Conservation (phyloP, 257 asterid species). For the Fraxinus excelsior region DNA sequence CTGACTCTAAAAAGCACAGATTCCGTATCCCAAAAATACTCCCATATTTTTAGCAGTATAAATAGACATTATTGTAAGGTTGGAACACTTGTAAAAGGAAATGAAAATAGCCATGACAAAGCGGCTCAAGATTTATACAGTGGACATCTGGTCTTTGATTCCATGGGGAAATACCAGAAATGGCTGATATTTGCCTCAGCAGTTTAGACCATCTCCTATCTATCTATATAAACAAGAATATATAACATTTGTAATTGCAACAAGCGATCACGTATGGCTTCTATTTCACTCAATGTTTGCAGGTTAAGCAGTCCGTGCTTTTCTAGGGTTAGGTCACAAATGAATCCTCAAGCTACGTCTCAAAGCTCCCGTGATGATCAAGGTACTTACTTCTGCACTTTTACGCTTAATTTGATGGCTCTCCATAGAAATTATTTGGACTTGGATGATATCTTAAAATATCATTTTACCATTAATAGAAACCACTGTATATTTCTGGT, state of each 20-base stretch:
- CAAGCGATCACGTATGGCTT: constrained; percentile 23
- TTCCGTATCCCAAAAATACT: background rate
- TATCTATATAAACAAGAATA: background rate
- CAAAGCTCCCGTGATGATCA: constrained; percentile 36
- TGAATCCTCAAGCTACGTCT: constrained; percentile 34
- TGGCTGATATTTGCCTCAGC: background rate
- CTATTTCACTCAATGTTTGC: constrained; percentile 21
- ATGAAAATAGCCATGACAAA: background rate
- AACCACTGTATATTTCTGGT: background rate
- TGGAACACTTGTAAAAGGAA: background rate
- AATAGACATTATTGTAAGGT: background rate
- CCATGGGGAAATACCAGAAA: background rate
- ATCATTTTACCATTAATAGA: background rate
- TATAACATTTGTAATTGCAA: background rate
- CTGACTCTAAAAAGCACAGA: background rate
- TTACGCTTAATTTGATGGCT: too few species aligned
- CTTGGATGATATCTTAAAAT: too few species aligned
- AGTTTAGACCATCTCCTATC: background rate
- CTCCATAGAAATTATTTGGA: too few species aligned
- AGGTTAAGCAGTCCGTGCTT: constrained; percentile 13
- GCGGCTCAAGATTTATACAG: background rate
- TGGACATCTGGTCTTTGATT: background rate
- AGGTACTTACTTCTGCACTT: background rate
- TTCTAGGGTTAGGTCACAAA: constrained; percentile 29
- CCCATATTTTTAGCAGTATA: constrained; percentile 3